Evolutionary conservation across 2,329 filamentous ascomycete species (phyloP).

Genomic region (Dryadomyces quercus-mongolicae): DNA sequence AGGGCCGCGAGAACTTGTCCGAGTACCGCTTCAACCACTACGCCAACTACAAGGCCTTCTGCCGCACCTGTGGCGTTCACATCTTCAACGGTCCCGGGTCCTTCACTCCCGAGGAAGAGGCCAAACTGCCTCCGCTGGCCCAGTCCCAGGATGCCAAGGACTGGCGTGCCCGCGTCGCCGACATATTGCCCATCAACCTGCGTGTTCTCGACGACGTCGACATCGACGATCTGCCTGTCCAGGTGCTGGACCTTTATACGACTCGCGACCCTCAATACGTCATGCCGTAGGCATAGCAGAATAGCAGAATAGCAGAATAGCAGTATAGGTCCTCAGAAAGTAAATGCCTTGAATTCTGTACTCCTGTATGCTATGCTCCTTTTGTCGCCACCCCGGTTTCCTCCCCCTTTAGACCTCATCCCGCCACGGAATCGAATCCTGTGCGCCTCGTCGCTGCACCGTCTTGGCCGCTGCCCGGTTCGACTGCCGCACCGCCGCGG

Average conservation of each 20-base stretch:
- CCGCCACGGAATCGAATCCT: slow-evolving; percentile 54
- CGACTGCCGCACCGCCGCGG: slow-evolving; percentile 46
- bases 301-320: neutral
- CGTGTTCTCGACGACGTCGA: slow-evolving; percentile 27
- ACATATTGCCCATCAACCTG: slow-evolving; percentile 23
- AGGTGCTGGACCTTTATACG: slow-evolving; percentile 17
- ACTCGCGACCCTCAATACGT: slow-evolving; percentile 22
- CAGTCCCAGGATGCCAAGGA: neutral
- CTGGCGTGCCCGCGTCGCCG: slow-evolving; percentile 10
- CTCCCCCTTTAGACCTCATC: slow-evolving; percentile 26
- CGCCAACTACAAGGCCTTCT: slow-evolving; percentile 30
- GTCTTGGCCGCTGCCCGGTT: slow-evolving; percentile 52
- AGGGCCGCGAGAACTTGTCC: slow-evolving; percentile 28
- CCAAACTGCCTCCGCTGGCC: slow-evolving; percentile 17
- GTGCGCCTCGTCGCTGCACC: slow-evolving; percentile 53
- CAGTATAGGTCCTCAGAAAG: too few relatives aligned
- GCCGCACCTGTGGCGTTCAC: slow-evolving; percentile 33
- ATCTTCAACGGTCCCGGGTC: slow-evolving; percentile 21
- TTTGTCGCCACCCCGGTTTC: neutral
- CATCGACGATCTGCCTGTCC: slow-evolving; percentile 10
- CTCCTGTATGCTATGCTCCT: neutral
- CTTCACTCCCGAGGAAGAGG: slow-evolving; percentile 23
- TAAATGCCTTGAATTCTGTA: too few relatives aligned
- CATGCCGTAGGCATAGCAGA: slow-evolving; percentile 22
- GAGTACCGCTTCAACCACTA: slow-evolving; percentile 24